Conservation (phyloP, 2,329 filamentous ascomycete species). For the Huntiella abstrusa region DNA sequence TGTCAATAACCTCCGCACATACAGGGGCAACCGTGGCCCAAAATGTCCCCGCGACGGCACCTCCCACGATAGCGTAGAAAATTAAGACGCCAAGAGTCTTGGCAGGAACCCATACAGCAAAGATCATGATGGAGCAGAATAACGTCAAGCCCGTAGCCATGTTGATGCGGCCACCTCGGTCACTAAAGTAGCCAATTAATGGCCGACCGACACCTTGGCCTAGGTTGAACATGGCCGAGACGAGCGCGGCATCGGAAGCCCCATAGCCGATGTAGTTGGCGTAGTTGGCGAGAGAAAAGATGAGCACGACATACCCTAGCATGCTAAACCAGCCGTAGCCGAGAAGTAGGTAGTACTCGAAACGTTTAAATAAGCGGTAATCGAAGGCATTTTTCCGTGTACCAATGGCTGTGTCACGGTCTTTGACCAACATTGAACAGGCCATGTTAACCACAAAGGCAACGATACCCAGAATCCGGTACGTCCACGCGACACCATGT, state of each 20-base stretch:
- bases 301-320: slow-evolving; percentile 55
- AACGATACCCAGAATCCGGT: slow-evolving; percentile 44
- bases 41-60: slow-evolving; percentile 50
- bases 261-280: slow-evolving; percentile 47
- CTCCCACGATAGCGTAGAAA: slow-evolving; percentile 53
- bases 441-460: slow-evolving; percentile 43
- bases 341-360: slow-evolving; percentile 45
- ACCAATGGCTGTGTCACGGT: slow-evolving; percentile 54
- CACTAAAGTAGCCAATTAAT: slow-evolving; percentile 52
- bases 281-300: slow-evolving; percentile 61
- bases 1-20: slow-evolving; percentile 53
- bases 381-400: slow-evolving; percentile 51
- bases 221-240: slow-evolving; percentile 57
- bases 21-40: slow-evolving; percentile 54
- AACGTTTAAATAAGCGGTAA: slow-evolving; percentile 36
- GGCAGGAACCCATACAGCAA: slow-evolving; percentile 56
- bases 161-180: slow-evolving; percentile 52
- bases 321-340: slow-evolving; percentile 53
- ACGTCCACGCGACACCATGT: slow-evolving; percentile 47
- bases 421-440: slow-evolving; percentile 44
- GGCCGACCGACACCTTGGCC: slow-evolving; percentile 49
- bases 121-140: slow-evolving; percentile 41
- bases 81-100: slow-evolving; percentile 45
- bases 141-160: slow-evolving; percentile 49
- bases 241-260: slow-evolving; percentile 46